These are phyloP conservation scores for Leptomonas seymouri DNA, from an alignment of 208 protist species.

Conservation along the genomic window DNA sequence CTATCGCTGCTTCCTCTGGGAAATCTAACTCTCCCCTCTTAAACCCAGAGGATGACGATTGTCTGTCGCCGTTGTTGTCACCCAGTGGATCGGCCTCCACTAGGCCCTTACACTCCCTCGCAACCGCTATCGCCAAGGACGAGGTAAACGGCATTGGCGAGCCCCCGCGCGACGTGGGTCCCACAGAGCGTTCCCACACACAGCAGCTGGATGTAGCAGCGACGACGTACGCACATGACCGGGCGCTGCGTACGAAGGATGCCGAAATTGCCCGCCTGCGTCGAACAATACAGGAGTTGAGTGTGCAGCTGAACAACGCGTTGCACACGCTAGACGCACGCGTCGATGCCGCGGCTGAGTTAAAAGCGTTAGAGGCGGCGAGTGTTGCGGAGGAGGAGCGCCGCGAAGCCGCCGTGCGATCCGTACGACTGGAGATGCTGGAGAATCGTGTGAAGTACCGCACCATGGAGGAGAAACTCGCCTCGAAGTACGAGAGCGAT, in stretches of 20 bases:
- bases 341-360: slow-evolving; percentile 48
- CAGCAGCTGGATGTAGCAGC: background rate
- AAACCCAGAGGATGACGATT: background rate
- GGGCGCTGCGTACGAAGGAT: slow-evolving; percentile 31
- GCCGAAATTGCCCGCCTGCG: slow-evolving; percentile 62
- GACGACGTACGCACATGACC: background rate
- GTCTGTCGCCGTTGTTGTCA: background rate
- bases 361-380: slow-evolving; percentile 43
- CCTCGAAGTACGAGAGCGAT: slow-evolving; percentile 44
- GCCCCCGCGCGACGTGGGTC: background rate
- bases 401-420: slow-evolving; percentile 30
- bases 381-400: slow-evolving; percentile 32
- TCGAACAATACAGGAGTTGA: slow-evolving; percentile 55
- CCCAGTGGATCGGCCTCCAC: background rate
- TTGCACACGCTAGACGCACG: slow-evolving; percentile 56
- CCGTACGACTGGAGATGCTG: slow-evolving; percentile 61
- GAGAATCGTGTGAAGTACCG: slow-evolving; percentile 76
- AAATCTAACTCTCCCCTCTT: background rate
- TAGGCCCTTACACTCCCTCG: background rate
- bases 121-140: background rate
- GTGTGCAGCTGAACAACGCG: slow-evolving; percentile 54
- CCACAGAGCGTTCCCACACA: background rate
- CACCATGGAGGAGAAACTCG: slow-evolving; percentile 56
- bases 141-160: too few relatives aligned
- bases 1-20: background rate